A percentile compares a stretch with the other conserved stretches of the same genome.
Evolutionary conservation across 1,284 basidiomycete species (phyloP).

Genomic region (Tilletia setariae): DNA sequence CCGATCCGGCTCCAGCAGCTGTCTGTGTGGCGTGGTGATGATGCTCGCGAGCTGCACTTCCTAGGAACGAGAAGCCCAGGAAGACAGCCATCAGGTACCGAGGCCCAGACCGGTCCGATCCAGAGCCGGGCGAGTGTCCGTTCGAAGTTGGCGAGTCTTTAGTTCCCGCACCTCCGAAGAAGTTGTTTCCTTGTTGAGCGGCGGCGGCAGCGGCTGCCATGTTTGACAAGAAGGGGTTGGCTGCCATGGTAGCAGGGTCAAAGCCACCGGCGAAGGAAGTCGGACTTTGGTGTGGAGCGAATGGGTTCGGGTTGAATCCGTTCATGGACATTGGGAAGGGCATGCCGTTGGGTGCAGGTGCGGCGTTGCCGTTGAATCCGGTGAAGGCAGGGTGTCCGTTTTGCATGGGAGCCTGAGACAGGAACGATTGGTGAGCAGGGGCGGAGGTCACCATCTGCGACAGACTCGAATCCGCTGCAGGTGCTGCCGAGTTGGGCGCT

Average conservation of each 20-base stretch:
- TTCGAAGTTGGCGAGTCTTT: too few relatives aligned
- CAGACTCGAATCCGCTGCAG: conserved; percentile 21
- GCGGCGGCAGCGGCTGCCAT: background rate
- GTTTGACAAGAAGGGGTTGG: background rate
- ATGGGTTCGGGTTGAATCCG: background rate
- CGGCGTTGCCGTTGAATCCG: too few relatives aligned
- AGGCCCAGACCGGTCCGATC: background rate
- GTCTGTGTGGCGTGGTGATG: conserved; percentile 23
- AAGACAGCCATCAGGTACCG: conserved; percentile 48
- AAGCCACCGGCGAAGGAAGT: too few relatives aligned
- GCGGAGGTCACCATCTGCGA: conserved; percentile 28
- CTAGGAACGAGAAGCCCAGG: conserved; percentile 44
- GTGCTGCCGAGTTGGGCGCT: conserved; percentile 16
- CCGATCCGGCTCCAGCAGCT: background rate
- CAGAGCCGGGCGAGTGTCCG: too few relatives aligned
- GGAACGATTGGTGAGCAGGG: conserved; percentile 18
- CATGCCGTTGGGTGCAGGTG: background rate
- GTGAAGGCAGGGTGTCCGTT: background rate
- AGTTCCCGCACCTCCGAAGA: too few relatives aligned
- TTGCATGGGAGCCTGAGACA: background rate
- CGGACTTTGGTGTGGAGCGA: background rate
- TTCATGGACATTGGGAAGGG: background rate
- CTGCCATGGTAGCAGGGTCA: too few relatives aligned
- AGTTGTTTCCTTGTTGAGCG: too few relatives aligned
- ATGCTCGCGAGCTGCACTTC: conserved; percentile 34